Evolutionary conservation across 2,329 filamentous ascomycete genomes (phyloP), one percentile per base, ranked within the genome.

Genomic region (Keithomyces neogunnii): DNA sequence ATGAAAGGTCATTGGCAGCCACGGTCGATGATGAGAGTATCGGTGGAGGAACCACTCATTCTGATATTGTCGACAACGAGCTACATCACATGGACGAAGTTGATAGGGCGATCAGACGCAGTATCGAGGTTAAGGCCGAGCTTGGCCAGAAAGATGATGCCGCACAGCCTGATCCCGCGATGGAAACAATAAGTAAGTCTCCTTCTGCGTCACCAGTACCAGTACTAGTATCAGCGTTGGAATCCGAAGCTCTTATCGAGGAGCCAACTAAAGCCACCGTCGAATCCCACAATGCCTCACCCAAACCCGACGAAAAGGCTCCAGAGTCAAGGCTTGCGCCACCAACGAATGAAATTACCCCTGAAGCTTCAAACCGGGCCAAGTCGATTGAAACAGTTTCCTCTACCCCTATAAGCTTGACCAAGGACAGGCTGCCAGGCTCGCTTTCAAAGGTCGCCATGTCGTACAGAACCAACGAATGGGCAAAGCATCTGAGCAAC

Each of bases 381-480:
- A 72, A 71, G 51, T 78, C 75, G 3, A 60, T 62, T 2, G 65
- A 62, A 19, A 77, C 73, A 1, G 62, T 59, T 1, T 67, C 67
- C 2, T 76, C 77, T 2, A 68, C 70, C 11, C 66, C 70, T 6
- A 67, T 66, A 13, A 78, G 69, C 45, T 65, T 86, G 53, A 82
- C 77, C 4, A 77, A 76, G 55, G 81, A 82, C 3, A 75, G 75
- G 9, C 75, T 95, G 8, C 88, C 88, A 0, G 72, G 76, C n/a
- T 81, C 82, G 10, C 68, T 90, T 35, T 93, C 90, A 1, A 85
- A 81, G 54, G 80, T 95, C 7, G 86, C 90, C 2, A 73, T 89
- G 64, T 88, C 86, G 0, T 95, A 93, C 63, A 82, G 92, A 52
- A 96, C 90, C 2, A 95, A 95, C 57, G 92, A 97, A 69, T 97